Evolutionary conservation across 495 filamentous ascomycete genomes (phyloP).

Genomic region (Penicillium bialowiezense): DNA sequence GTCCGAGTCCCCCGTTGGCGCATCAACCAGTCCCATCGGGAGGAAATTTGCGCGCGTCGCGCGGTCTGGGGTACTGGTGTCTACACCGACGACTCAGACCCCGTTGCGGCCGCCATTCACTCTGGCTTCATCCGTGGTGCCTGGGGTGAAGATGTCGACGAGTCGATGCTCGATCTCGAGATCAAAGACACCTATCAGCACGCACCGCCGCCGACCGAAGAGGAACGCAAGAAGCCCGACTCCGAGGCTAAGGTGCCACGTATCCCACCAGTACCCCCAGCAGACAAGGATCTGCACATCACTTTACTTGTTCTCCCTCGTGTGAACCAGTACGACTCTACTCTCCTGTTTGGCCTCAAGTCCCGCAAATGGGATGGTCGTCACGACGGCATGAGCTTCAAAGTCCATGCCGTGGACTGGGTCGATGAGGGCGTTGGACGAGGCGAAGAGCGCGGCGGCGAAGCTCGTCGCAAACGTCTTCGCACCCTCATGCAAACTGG

Average conservation of each 20-base stretch:
- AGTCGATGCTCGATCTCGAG: constrained; percentile 64
- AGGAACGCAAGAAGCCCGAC: constrained; percentile 11
- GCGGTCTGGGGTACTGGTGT: constrained; percentile 90
- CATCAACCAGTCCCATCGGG: constrained; percentile 61
- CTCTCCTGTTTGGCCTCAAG: constrained; percentile 72
- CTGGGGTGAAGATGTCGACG: constrained; percentile 73
- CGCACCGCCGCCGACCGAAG: constrained; percentile 27
- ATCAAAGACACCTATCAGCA: constrained; percentile 45
- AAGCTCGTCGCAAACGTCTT: constrained; percentile 60
- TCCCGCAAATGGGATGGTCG: constrained; percentile 65
- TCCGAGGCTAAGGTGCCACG: constrained; percentile 31
- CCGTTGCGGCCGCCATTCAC: constrained; percentile 90
- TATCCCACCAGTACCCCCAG: constrained; percentile 37
- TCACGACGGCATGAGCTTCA: constrained; percentile 90
- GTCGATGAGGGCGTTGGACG: constrained; percentile 68
- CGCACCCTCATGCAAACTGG: constrained; percentile 44
- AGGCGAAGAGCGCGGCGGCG: constrained; percentile 62
- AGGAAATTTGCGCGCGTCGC: constrained; percentile 75
- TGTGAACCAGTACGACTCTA: constrained; percentile 71
- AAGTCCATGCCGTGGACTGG: constrained; percentile 74
- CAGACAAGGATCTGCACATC: constrained; percentile 76
- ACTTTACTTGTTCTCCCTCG: constrained; percentile 77
- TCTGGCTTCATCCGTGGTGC: constrained; percentile 87
- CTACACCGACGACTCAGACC: constrained; percentile 95
- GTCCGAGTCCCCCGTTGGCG: constrained; percentile 80